These are phyloP conservation scores for Laetiporus sulphureus DNA, from an alignment of 1,284 basidiomycete species.

Conservation along the genomic window DNA sequence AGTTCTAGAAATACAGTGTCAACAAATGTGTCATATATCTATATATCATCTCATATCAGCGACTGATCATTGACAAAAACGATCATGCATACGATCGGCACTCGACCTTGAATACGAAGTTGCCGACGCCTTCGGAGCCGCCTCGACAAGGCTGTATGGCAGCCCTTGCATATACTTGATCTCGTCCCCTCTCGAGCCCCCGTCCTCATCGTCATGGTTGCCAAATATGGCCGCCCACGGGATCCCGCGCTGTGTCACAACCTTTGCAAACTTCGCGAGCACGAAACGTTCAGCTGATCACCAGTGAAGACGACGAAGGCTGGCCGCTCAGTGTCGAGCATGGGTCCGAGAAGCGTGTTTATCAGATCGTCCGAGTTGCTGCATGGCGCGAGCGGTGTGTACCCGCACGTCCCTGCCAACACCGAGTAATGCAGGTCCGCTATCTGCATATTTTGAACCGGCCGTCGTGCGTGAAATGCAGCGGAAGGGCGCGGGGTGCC, in stretches of 20 bases:
- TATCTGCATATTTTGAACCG: slow-evolving; percentile 87
- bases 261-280: slow-evolving; percentile 80
- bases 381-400: slow-evolving; percentile 53
- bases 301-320: slow-evolving; percentile 87
- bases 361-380: slow-evolving; percentile 69
- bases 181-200: slow-evolving; percentile 56
- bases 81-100: slow-evolving; percentile 57
- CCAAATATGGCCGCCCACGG: slow-evolving; percentile 91
- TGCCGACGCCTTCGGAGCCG: slow-evolving; percentile 80
- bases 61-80: neutral
- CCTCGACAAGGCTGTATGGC: slow-evolving; percentile 79
- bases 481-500: slow-evolving; percentile 63
- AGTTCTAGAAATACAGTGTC: slow-evolving; percentile 92
- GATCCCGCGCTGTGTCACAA: slow-evolving; percentile 69
- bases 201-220: slow-evolving; percentile 85
- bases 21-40: slow-evolving; percentile 84
- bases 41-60: neutral
- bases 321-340: slow-evolving; percentile 83
- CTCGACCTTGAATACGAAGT: slow-evolving; percentile 78
- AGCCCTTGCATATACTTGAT: slow-evolving; percentile 68
- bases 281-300: slow-evolving; percentile 82
- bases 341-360: slow-evolving; percentile 54
- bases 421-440: slow-evolving; percentile 89
- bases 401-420: slow-evolving; percentile 63
- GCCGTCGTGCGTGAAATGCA: slow-evolving; percentile 80